phyloP scores from a whole-genome alignment of 2,329 filamentous ascomycete genomes.

The Akanthomyces lecanii region DNA sequence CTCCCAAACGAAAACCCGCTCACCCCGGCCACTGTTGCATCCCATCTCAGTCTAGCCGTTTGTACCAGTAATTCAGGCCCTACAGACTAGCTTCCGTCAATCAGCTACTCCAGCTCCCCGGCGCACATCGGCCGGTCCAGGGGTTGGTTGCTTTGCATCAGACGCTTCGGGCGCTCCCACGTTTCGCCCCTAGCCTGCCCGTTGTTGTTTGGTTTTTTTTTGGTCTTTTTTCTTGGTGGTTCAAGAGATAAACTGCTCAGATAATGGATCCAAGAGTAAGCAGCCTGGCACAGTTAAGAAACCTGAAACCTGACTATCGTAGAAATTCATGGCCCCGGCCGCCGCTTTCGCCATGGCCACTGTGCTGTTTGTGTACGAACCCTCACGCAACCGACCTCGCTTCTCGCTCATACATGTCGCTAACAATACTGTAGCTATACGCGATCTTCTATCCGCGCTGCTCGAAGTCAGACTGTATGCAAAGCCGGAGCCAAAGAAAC shows the following conservation, averaged over 20 bases:
- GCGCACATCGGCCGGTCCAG: background rate
- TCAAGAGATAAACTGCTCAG: background rate
- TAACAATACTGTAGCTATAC: constrained; percentile 31
- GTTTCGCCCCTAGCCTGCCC: background rate
- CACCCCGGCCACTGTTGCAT: background rate
- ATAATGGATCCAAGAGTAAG: constrained; percentile 7
- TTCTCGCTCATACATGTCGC: background rate
- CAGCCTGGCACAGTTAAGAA: background rate
- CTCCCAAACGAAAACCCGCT: background rate
- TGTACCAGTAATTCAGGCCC: background rate
- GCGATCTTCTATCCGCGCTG: constrained; percentile 38
- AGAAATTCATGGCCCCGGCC: constrained; percentile 46
- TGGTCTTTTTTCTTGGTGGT: background rate
- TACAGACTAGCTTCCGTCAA: background rate
- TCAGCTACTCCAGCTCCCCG: background rate
- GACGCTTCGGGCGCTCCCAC: background rate
- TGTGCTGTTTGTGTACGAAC: constrained; percentile 43
- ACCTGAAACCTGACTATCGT: background rate
- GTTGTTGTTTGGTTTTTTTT: background rate
- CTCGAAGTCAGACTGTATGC: constrained; percentile 32
- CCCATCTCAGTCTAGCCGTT: background rate
- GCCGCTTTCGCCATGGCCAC: constrained; percentile 53
- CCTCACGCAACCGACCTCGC: background rate
- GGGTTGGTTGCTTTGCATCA: background rate
- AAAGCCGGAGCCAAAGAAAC: background rate